A percentile compares a stretch with the other conserved stretches of the same genome.
Conservation (phyloP, 106 monocot genomes). For the Cymbidium sinense region DNA sequence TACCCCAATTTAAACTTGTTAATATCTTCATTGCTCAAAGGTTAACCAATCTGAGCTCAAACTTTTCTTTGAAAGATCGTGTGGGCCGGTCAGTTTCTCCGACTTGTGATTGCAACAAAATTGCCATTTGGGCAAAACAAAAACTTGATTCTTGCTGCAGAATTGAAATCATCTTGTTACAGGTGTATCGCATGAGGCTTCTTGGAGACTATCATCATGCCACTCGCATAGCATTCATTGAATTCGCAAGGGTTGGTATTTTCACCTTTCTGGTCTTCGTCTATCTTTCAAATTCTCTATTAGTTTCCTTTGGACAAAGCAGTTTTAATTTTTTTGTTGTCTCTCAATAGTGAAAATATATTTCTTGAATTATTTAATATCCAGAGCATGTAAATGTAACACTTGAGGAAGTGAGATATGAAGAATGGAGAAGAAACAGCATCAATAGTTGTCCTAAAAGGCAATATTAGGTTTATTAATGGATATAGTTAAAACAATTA, state of each 20-base stretch:
- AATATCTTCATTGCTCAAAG: slow-evolving; percentile 12
- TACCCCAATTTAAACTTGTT: neutral
- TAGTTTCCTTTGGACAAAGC: neutral
- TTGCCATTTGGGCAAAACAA: neutral
- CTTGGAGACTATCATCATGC: slow-evolving; percentile 43
- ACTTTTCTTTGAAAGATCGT: slow-evolving; percentile 36
- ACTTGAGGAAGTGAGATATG: too few species aligned
- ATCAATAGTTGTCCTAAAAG: too few species aligned
- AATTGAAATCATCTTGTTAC: neutral
- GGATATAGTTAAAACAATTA: too few species aligned
- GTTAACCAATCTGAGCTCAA: slow-evolving; percentile 34
- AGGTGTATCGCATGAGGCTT: slow-evolving; percentile 27
- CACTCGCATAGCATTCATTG: slow-evolving; percentile 44
- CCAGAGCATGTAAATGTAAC: too few species aligned
- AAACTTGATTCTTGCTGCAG: neutral
- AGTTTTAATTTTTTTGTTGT: neutral
- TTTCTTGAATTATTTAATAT: neutral
- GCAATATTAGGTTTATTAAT: too few species aligned
- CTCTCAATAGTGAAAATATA: neutral
- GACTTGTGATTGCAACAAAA: neutral
- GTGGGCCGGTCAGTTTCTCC: slow-evolving; percentile 28
- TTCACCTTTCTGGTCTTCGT: neutral
- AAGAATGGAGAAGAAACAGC: too few species aligned
- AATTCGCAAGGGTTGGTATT: slow-evolving; percentile 27
- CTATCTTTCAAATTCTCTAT: neutral